Evolutionary conservation across 305 asterid species (phyloP), one percentile per base, ranked within the genome.

Genomic region (Fraxinus velutina): DNA sequence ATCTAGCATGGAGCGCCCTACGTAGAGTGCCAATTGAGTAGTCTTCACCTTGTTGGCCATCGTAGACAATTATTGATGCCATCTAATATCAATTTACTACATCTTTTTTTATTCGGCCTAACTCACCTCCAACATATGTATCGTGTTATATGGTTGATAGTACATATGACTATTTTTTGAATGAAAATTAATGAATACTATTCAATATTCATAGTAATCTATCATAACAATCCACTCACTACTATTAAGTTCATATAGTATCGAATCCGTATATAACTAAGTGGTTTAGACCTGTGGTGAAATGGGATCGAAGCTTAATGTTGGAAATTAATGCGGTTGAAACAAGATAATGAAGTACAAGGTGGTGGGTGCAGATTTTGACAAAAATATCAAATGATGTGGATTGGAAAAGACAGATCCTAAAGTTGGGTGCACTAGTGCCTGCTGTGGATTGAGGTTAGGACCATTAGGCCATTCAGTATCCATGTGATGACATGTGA

Each of bases 401-500:
- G 6, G 75, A 29, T 29, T 70, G 39, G 42, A 70, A 70, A 70
- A 70, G 75, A 70, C 75, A 70, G 39, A 29, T 12, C 75, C 75
- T 30, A 70, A 70, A 70, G 75, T 30, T 30, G 44, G 44, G 64
- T n/a, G 64, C 64, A 52, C 24, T 52, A 29, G 32, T 29, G 64
- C 64, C 8, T 70, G 44, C 75, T 13, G 42, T 30, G 75, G 75
- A 70, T 30, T 70, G 75, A 70, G 75, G 44, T 29, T 30, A 70
- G 90, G 92, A 88, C 89, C 90, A 85, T 86, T 80, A 78, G 1
- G 78, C 87, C 87, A 86, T 80, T 77, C 87, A 83, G 78, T 82
- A 85, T 88, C 88, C 92, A 89, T 86, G 92, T 89, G 92, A 89
- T 84, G 3, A 85, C 92, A 89, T 86, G 90, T 89, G 92, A 87